phyloP scores from a whole-genome alignment of 352 stramenopile species.

The Pythium aristosporum region DNA sequence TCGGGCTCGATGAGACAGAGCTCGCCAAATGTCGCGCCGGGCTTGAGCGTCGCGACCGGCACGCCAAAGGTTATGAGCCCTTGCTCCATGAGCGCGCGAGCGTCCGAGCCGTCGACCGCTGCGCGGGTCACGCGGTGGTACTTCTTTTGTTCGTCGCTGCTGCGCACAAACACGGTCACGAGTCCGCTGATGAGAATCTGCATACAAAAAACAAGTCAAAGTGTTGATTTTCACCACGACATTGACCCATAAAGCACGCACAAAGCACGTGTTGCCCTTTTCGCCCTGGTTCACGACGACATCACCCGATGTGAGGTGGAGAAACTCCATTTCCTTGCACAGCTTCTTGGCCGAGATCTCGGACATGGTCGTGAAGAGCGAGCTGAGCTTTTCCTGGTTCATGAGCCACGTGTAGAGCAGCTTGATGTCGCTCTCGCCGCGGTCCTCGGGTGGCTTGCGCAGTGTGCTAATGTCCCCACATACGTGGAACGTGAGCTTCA shows the following conservation, averaged over 20 bases:
- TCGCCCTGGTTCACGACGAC: conserved; percentile 84
- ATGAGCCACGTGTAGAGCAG: conserved; percentile 84
- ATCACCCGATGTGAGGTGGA: conserved; percentile 60
- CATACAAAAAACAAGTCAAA: background rate
- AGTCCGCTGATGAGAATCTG: conserved; percentile 83
- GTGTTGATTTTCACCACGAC: background rate
- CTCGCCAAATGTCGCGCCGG: conserved; percentile 80
- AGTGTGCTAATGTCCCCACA: conserved; percentile 38
- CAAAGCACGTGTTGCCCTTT: conserved; percentile 85
- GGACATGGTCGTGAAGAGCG: conserved; percentile 84
- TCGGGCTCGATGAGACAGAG: conserved; percentile 84
- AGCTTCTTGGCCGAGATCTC: conserved; percentile 83
- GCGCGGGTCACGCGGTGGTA: conserved; percentile 52
- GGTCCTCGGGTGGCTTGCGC: conserved; percentile 62
- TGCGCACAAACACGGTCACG: conserved; percentile 72
- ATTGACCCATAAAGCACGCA: conserved; percentile 22
- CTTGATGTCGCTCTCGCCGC: conserved; percentile 71
- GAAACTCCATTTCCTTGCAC: conserved; percentile 86
- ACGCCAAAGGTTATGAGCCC: conserved; percentile 43
- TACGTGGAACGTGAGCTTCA: background rate
- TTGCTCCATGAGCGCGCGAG: conserved; percentile 42
- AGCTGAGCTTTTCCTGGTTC: conserved; percentile 86
- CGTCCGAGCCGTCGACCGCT: conserved; percentile 41
- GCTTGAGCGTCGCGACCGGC: conserved; percentile 74
- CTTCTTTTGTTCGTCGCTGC: conserved; percentile 63